These are phyloP conservation scores for Chlamydomonas schloesseri DNA, from an alignment of 139 green algal genomes.

Conservation along the genomic window DNA sequence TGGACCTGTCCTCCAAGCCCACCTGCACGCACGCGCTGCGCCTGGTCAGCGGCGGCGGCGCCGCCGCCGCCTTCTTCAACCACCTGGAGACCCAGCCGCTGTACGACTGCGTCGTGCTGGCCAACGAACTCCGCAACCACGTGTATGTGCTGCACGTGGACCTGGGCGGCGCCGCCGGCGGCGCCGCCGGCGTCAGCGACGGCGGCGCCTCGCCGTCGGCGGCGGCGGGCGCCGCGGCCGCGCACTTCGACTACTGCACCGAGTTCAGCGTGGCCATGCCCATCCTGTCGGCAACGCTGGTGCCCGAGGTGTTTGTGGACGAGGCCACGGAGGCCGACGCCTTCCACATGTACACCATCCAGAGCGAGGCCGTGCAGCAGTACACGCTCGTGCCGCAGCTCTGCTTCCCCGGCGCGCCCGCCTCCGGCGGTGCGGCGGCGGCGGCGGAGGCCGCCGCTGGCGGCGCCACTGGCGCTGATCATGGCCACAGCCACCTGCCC, in stretches of 20 bases:
- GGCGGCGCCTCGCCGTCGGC: no score
- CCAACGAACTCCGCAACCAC: constrained; percentile 73
- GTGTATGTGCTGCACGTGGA: constrained; percentile 81
- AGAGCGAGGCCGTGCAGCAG: constrained; percentile 89
- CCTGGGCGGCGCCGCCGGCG: background rate
- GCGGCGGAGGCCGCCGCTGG: background rate
- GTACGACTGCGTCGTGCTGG: constrained; percentile 77
- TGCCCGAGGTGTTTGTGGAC: constrained; percentile 38
- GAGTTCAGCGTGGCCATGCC: constrained; percentile 82
- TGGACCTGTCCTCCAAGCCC: constrained; percentile 26
- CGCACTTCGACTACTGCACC: constrained; percentile 74
- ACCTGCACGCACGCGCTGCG: constrained; percentile 17
- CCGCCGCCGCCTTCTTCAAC: constrained; percentile 65
- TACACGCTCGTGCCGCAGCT: constrained; percentile 78
- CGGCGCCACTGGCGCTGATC: background rate
- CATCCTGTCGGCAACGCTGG: constrained; percentile 79
- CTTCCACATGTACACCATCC: constrained; percentile 58
- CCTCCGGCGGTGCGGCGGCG: background rate
- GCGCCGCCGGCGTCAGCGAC: background rate
- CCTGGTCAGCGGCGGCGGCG: constrained; percentile 15
- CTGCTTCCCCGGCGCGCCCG: constrained; percentile 60
- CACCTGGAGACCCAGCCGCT: constrained; percentile 62
- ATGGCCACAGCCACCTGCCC: background rate
- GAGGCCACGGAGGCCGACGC: constrained; percentile 18
- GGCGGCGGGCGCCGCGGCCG: background rate